Conservation (phyloP, 225 moss, liverwort and hornwort genomes). For the Thuidium tamariscinum region DNA sequence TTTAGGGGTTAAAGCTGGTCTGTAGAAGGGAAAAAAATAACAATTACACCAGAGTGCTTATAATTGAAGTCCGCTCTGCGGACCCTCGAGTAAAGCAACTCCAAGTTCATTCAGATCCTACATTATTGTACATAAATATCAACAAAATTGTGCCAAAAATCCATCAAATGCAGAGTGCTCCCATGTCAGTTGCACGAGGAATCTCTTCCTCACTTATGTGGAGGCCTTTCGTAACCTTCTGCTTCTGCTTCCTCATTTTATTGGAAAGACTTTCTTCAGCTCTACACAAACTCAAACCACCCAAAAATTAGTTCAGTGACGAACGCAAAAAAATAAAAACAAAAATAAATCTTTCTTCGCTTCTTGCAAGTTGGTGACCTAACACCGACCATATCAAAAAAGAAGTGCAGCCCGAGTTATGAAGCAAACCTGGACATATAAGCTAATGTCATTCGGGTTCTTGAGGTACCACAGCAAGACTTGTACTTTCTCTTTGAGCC, state of each 20-base stretch:
- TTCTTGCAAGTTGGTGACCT: neutral
- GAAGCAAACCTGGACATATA: conserved; percentile 36
- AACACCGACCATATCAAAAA: neutral
- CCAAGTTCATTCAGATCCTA: neutral
- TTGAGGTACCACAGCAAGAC: conserved; percentile 66
- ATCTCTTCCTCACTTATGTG: neutral
- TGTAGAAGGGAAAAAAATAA: neutral
- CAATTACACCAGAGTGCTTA: neutral
- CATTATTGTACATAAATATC: neutral
- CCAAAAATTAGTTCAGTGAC: neutral
- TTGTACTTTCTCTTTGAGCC: conserved; percentile 96
- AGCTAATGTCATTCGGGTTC: conserved; percentile 33
- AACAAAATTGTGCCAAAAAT: neutral
- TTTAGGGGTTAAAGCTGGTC: neutral
- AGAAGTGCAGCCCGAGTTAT: neutral
- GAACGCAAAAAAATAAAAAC: neutral
- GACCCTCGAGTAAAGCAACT: neutral
- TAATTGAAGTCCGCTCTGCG: neutral
- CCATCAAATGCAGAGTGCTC: conserved; percentile 40
- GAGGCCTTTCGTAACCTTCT: conserved; percentile 13
- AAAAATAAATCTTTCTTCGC: neutral
- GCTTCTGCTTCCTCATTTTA: conserved; percentile 34
- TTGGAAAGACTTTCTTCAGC: conserved; percentile 33
- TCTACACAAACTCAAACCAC: conserved; percentile 8
- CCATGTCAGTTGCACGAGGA: conserved; percentile 34